Percentiles rank a stretch among this genome's conserved stretches.
These are phyloP conservation scores for Beauveria rudraprayagi DNA, from an alignment of 2,329 filamentous ascomycete genomes.

Conservation along the genomic window DNA sequence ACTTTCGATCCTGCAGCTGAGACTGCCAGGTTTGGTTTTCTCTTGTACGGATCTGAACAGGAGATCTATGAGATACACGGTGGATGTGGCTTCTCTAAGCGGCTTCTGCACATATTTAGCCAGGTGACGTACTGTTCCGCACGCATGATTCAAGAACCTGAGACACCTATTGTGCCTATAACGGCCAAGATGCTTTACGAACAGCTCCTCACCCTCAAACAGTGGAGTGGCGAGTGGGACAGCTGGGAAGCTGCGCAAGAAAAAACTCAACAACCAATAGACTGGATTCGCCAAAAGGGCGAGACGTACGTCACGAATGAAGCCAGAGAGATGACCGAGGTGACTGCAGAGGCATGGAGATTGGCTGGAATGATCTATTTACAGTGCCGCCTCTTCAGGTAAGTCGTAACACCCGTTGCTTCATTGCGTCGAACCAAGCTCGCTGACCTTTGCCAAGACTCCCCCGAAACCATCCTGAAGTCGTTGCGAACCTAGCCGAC, in stretches of 20 bases:
- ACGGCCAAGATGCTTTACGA: slow-evolving; percentile 21
- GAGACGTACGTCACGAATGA: slow-evolving; percentile 20
- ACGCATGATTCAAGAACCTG: slow-evolving; percentile 25
- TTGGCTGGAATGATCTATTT: slow-evolving; percentile 31
- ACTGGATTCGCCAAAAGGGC: slow-evolving; percentile 22
- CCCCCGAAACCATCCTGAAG: slow-evolving; percentile 28
- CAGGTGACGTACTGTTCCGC: slow-evolving; percentile 31
- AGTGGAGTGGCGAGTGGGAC: slow-evolving; percentile 27
- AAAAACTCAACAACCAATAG: slow-evolving; percentile 16
- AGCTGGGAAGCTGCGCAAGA: slow-evolving; percentile 16
- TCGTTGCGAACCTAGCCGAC: slow-evolving; percentile 24
- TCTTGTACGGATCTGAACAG: slow-evolving; percentile 27
- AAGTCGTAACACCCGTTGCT: neutral
- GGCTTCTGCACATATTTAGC: slow-evolving; percentile 28
- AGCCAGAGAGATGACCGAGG: slow-evolving; percentile 29
- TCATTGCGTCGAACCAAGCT: neutral
- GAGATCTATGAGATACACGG: slow-evolving; percentile 32
- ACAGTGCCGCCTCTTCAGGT: slow-evolving; percentile 32
- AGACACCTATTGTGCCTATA: slow-evolving; percentile 23
- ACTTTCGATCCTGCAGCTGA: slow-evolving; percentile 23
- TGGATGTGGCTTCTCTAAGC: slow-evolving; percentile 34
- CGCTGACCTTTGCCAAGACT: slow-evolving; percentile 19
- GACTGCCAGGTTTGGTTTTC: slow-evolving; percentile 28
- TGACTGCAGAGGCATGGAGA: slow-evolving; percentile 35
- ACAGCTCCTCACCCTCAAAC: slow-evolving; percentile 24